Conservation (phyloP, 805 yeast species). For the Pichia cephalocereana region DNA sequence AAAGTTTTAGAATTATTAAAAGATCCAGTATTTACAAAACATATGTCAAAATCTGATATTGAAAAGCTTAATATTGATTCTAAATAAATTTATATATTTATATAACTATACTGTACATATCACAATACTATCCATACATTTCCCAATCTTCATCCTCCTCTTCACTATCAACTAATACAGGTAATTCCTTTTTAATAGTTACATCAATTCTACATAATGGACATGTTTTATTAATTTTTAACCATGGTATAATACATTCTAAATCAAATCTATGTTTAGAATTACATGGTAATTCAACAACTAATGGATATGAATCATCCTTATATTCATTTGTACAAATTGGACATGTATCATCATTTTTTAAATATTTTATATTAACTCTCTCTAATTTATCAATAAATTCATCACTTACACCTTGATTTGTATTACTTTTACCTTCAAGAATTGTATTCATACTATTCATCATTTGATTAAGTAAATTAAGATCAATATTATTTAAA, state of each 20-base stretch:
- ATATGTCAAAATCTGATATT: constrained; percentile 26
- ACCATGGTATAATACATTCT: constrained; percentile 90
- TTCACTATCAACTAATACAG: constrained; percentile 33
- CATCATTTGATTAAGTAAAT: not conserved
- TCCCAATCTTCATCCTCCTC: constrained; percentile 63
- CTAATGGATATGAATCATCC: constrained; percentile 69
- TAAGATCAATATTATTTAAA: constrained; percentile 1
- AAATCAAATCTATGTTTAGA: constrained; percentile 68
- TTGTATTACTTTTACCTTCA: no score
- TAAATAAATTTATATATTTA: no score
- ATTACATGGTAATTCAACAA: constrained; percentile 67
- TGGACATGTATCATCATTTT: constrained; percentile 59
- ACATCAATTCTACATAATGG: constrained; percentile 82
- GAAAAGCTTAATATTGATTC: constrained; percentile 8
- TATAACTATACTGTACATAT: not conserved
- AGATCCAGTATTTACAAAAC: constrained; percentile 61
- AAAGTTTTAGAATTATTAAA: constrained; percentile 65
- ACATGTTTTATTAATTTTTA: constrained; percentile 63
- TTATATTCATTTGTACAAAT: constrained; percentile 70
- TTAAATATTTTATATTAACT: constrained; percentile 35
- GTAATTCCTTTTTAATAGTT: constrained; percentile 34
- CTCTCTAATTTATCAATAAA: constrained; percentile 74
- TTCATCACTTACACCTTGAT: constrained; percentile 54
- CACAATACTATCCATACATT: constrained; percentile 50
- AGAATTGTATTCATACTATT: constrained; percentile 1